Base-by-base conservation (phyloP, 208 protist species). In the Blastocrithidia nonstop region DNA sequence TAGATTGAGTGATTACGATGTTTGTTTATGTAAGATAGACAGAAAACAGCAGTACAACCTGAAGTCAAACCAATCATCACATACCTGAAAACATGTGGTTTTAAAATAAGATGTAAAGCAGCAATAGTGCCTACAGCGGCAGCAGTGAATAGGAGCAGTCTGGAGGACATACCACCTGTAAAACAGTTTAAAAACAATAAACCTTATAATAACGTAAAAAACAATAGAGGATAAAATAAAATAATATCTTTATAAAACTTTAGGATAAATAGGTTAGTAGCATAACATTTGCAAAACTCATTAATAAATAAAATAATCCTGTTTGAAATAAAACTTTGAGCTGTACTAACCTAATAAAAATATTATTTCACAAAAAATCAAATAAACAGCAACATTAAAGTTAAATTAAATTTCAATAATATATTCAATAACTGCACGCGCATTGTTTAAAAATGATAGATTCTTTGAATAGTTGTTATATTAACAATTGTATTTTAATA, bases 1-100 rank as follows among this genome's bases (percentile, higher is more conserved):
- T 54, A 60, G 41, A 88, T 68, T 9, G 63, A 71, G 54, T 83
- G 71, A 24, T 64, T 32, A 7, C 61, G 57, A 8, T 71, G 42
- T 21, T 50, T 33, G 56, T 85, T 83, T 16, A 83, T 32, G 31
- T 68, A 73, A 2, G 59, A 33, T 28, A 85, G 35, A 8, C 20
- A 32, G 33, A 49, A 47, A 36, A 71, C 71, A n/a, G 70, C 20
- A n/a, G 50, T 22, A 17, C 57, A 38, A 15, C 72, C 72, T 1
- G 36, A 23, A 11, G 36, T 44, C 2, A 66, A 15, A 21, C 72
- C 66, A 2, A 52, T 58, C 15, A 67, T 44, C 3, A 70, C 54
- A 4, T 54, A 53, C 21, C 63, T 66, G 32, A 76, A 81, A 0
- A 56, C 57, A 2, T 54, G 44, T 2, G 67, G 67, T 4, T 52